These are phyloP conservation scores for Flaveria ramosissima DNA, from an alignment of 129 eudicot genomes.

Conservation along the genomic window DNA sequence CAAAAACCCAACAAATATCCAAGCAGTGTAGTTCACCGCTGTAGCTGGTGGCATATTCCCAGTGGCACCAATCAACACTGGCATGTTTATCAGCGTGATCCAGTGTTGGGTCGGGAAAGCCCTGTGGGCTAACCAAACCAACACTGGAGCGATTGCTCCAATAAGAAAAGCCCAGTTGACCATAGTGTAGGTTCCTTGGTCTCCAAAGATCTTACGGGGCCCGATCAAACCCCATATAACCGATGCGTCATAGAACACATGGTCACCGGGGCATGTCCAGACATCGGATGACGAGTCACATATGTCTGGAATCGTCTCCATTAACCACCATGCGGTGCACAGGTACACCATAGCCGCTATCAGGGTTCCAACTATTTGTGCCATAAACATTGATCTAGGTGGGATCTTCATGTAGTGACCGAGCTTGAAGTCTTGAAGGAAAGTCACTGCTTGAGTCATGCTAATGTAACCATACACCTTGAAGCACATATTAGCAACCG, in stretches of 20 bases:
- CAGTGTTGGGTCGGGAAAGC: conserved; percentile 78
- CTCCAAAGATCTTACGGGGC: conserved; percentile 85
- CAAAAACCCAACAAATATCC: conserved; percentile 77
- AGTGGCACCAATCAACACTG: conserved; percentile 78
- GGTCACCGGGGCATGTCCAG: conserved; percentile 89
- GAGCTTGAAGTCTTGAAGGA: conserved; percentile 89
- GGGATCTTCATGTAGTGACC: conserved; percentile 98
- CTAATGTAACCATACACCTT: conserved; percentile 97
- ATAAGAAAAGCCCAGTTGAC: conserved; percentile 78
- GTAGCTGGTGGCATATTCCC: conserved; percentile 89
- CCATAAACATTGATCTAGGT: conserved; percentile 87
- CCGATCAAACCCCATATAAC: conserved; percentile 94
- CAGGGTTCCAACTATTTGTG: conserved; percentile 77
- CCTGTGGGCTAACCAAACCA: conserved; percentile 79
- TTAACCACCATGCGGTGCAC: conserved; percentile 90
- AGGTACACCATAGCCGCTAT: conserved; percentile 65
- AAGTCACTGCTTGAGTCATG: conserved; percentile 82
- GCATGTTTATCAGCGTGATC: conserved; percentile 83
- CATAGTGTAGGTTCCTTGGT: conserved; percentile 65
- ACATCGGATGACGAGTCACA: conserved; percentile 55
- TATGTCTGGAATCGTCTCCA: conserved; percentile 77
- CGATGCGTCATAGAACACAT: conserved; percentile 80
- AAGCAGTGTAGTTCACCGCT: conserved; percentile 78
- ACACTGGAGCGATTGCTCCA: conserved; percentile 82
- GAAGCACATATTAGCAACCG: conserved; percentile 98